phyloP scores from a whole-genome alignment of 2,329 filamentous ascomycete genomes.

The Alternaria hordeiaustralica region DNA sequence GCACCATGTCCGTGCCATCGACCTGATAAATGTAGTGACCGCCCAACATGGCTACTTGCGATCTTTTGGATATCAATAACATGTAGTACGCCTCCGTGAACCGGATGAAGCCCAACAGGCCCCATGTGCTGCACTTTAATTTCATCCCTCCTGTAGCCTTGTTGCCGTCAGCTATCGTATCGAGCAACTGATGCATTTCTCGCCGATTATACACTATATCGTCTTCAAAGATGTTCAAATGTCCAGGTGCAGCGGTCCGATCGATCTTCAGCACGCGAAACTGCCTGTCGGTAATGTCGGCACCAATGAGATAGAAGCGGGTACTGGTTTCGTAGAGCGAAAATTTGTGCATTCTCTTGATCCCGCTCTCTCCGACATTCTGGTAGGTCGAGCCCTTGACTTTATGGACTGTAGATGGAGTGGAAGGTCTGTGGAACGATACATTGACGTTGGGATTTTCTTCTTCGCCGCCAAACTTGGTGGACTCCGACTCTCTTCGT shows the following conservation, averaged over 20 bases:
- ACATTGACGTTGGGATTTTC: constrained; percentile 49
- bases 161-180: constrained; percentile 95
- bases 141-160: constrained; percentile 88
- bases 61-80: constrained; percentile 94
- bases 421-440: constrained; percentile 49
- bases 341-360: constrained; percentile 84
- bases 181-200: constrained; percentile 91
- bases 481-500: constrained; percentile 38
- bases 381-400: constrained; percentile 49
- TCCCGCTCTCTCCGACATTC: constrained; percentile 52
- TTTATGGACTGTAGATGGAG: constrained; percentile 47
- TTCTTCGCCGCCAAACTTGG: constrained; percentile 51
- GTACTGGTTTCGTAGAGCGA: constrained; percentile 96
- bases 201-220: constrained; percentile 91
- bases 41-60: constrained; percentile 93
- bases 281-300: constrained; percentile 84
- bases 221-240: constrained; percentile 87
- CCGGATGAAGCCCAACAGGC: constrained; percentile 89
- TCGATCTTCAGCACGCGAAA: constrained; percentile 96
- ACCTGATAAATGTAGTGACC: constrained; percentile 97
- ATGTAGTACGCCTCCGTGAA: constrained; percentile 98
- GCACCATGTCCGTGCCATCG: constrained; percentile 89
- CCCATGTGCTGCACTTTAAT: constrained; percentile 90
- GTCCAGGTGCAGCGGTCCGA: constrained; percentile 78
- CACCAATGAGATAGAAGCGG: constrained; percentile 92